A percentile compares a stretch with the other conserved stretches of the same genome.
These are phyloP conservation scores for Nitzschia putrida DNA, from an alignment of 108 stramenopile genomes.

Conservation along the genomic window DNA sequence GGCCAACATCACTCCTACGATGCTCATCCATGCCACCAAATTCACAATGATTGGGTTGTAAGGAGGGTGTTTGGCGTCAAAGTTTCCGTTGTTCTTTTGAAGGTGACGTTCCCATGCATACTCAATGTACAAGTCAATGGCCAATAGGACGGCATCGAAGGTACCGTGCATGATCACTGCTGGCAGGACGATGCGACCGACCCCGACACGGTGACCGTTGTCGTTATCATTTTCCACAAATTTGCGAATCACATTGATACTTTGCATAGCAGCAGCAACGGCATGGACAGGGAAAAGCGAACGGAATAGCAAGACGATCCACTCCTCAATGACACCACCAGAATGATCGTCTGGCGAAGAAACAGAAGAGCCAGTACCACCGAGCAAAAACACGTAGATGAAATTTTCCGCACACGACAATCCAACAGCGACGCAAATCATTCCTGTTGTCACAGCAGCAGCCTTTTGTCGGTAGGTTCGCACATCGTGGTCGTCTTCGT, in stretches of 20 bases:
- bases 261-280: conserved; percentile 86
- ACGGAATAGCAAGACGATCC: conserved; percentile 76
- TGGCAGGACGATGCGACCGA: conserved; percentile 80
- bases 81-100: conserved; percentile 58
- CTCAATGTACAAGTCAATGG: conserved; percentile 78
- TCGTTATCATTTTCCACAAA: conserved; percentile 68
- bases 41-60: conserved; percentile 71
- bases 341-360: conserved; percentile 8
- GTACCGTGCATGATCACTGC: conserved; percentile 82
- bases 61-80: conserved; percentile 47
- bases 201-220: conserved; percentile 71
- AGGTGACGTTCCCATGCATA: conserved; percentile 60
- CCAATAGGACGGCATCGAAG: conserved; percentile 81
- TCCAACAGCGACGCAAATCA: conserved; percentile 87
- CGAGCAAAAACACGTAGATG: conserved; percentile 84
- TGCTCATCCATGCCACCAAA: conserved; percentile 61
- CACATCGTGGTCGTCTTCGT: conserved; percentile 71
- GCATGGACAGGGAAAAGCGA: conserved; percentile 86
- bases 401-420: conserved; percentile 89
- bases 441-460: conserved; percentile 86
- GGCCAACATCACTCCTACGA: conserved; percentile 55
- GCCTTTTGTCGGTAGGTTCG: conserved; percentile 79
- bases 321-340: conserved; percentile 55
- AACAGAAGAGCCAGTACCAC: conserved; percentile 43
- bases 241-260: conserved; percentile 79